Evolutionary conservation across 139 green algal genomes (phyloP).

Genomic region (Volvox reticuliferus): DNA sequence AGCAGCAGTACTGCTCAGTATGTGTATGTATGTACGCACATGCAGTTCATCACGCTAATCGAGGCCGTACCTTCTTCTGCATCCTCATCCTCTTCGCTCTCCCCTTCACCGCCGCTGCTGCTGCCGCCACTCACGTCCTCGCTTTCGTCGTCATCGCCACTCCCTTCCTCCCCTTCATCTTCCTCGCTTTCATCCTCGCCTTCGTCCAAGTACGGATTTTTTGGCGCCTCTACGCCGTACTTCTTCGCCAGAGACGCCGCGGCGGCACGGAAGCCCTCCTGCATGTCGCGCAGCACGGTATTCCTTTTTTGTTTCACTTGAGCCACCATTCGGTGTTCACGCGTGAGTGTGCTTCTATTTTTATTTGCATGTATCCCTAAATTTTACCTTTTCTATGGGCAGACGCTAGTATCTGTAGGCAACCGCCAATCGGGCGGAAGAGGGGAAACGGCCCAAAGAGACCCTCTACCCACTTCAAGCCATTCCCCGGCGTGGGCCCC

Average conservation of each 20-base stretch:
- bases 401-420: no score
- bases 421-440: no score
- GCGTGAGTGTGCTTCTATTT: no score
- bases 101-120: constrained; percentile 21
- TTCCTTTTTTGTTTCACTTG: background rate
- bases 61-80: background rate
- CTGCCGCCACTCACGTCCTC: background rate
- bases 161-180: constrained; percentile 46
- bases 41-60: no score
- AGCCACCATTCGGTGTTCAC: background rate
- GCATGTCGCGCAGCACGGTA: background rate
- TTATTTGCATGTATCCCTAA: no score
- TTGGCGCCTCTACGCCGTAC: constrained; percentile 56
- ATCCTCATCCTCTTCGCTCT: background rate
- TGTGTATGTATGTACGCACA: no score
- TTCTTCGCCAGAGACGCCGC: constrained; percentile 63
- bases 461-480: no score
- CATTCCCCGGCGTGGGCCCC: no score
- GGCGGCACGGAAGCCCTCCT: constrained; percentile 51
- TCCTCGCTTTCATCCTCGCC: constrained; percentile 35
- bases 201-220: constrained; percentile 51
- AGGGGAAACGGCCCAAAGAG: no score
- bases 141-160: constrained; percentile 39
- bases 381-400: no score
- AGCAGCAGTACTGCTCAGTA: no score